Percentiles rank a stretch among this genome's conserved stretches.
phyloP scores from a whole-genome alignment of 139 green algal species.

The Haematococcus lacustris region DNA sequence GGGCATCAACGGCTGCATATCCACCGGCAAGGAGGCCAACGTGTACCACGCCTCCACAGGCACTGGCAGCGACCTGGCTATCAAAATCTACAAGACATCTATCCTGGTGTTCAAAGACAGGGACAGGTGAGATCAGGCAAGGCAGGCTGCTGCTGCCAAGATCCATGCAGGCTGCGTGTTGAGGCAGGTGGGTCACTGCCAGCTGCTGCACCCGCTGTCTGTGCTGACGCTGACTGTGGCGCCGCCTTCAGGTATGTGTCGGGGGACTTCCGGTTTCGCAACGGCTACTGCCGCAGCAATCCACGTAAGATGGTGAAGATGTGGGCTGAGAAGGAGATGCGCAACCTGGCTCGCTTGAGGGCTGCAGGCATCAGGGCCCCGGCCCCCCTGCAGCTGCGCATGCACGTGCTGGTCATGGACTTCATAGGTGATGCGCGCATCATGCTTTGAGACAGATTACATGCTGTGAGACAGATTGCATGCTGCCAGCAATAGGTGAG shows the following conservation, averaged over 20 bases:
- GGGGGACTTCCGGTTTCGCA: slow-evolving; percentile 90
- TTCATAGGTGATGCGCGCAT: slow-evolving; percentile 74
- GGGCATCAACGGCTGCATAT: slow-evolving; percentile 90
- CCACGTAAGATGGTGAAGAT: slow-evolving; percentile 97
- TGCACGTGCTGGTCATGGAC: slow-evolving; percentile 94
- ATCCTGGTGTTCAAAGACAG: slow-evolving; percentile 96
- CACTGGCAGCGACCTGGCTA: slow-evolving; percentile 66
- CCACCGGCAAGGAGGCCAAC: slow-evolving; percentile 98
- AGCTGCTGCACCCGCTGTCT: too few species aligned
- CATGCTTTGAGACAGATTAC: background rate
- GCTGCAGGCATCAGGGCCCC: slow-evolving; percentile 71
- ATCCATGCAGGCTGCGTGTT: too few species aligned
- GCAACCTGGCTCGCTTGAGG: slow-evolving; percentile 78
- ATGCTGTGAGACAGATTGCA: background rate
- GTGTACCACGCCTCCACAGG: slow-evolving; percentile 82
- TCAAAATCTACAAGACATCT: slow-evolving; percentile 99
- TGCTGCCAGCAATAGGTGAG: background rate
- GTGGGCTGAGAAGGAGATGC: slow-evolving; percentile 99
- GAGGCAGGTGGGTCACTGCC: too few species aligned
- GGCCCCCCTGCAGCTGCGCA: slow-evolving; percentile 73
- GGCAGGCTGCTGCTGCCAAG: too few species aligned
- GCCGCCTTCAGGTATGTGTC: slow-evolving; percentile 90
- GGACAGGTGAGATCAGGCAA: slow-evolving; percentile 51
- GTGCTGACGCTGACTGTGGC: too few species aligned
- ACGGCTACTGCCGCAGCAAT: slow-evolving; percentile 91